Evolutionary conservation across 306 rosid species (phyloP).

Genomic region (Calophaca sinica): DNA sequence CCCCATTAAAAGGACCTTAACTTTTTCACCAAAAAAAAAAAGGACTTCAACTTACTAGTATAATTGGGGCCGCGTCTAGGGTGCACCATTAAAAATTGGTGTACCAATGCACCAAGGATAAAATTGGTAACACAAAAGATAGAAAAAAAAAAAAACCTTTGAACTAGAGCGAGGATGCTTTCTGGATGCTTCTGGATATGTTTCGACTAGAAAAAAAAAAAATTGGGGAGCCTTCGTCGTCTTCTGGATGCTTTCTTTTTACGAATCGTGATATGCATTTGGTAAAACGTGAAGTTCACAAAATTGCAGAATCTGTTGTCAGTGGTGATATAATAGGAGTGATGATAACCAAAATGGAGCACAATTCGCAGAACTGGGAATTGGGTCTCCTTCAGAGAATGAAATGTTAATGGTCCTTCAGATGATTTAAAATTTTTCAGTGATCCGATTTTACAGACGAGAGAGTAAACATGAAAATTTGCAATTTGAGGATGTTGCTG

Average conservation of each 20-base stretch:
- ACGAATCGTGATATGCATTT: constrained; percentile 52
- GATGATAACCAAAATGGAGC: constrained; percentile 40
- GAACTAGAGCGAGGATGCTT: too few relatives aligned
- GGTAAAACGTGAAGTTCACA: constrained; percentile 57
- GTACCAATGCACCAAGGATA: too few relatives aligned
- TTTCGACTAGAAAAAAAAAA: too few relatives aligned
- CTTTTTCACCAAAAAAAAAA: too few relatives aligned
- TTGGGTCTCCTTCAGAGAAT: constrained; percentile 38
- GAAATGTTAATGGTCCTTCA: constrained; percentile 43
- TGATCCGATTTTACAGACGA: constrained; percentile 45
- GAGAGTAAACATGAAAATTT: constrained; percentile 49
- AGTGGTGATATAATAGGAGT: constrained; percentile 29
- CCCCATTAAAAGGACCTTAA: too few relatives aligned
- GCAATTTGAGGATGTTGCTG: constrained; percentile 51
- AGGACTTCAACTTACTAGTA: too few relatives aligned
- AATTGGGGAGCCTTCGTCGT: constrained; percentile 53
- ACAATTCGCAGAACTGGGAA: constrained; percentile 40
- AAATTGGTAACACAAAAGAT: too few relatives aligned
- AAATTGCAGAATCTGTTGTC: constrained; percentile 46
- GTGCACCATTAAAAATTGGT: too few relatives aligned
- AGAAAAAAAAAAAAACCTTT: too few relatives aligned
- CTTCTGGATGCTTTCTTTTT: constrained; percentile 47
- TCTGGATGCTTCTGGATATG: too few relatives aligned
- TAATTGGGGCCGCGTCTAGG: too few relatives aligned
- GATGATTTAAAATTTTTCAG: constrained; percentile 37